Percentiles rank a stretch among this genome's conserved stretches.
Conservation (phyloP, 106 monocot species). For the Dendrobium catenatum region DNA sequence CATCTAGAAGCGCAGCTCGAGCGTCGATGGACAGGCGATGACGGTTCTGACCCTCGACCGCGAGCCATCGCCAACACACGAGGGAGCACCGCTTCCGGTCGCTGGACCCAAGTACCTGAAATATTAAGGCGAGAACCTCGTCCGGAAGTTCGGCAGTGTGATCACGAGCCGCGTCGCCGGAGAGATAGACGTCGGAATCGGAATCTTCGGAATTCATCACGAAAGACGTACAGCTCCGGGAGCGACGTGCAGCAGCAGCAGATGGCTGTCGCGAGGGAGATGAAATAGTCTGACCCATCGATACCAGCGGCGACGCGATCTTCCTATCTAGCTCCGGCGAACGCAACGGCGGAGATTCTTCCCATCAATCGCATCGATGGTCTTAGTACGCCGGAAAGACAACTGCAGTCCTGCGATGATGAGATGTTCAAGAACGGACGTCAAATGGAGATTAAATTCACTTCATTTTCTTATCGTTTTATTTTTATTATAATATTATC, state of each 20-base stretch:
- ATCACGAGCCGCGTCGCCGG: constrained; percentile 14
- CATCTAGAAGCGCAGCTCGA: constrained; percentile 30
- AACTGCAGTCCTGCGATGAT: neutral
- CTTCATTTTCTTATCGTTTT: neutral
- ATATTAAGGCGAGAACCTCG: constrained; percentile 70
- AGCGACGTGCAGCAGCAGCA: neutral
- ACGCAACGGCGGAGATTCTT: neutral
- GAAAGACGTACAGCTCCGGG: neutral
- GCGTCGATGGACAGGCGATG: constrained; percentile 67
- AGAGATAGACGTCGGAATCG: neutral
- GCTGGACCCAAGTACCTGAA: constrained; percentile 41
- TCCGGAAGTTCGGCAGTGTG: constrained; percentile 51
- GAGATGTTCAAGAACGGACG: neutral
- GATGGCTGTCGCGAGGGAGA: neutral
- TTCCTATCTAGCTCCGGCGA: neutral
- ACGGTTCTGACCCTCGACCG: constrained; percentile 57
- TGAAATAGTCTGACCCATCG: constrained; percentile 25
- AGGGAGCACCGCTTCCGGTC: constrained; percentile 85
- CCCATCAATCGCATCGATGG: neutral
- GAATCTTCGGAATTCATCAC: neutral
- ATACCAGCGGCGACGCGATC: neutral
- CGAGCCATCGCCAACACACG: constrained; percentile 69
- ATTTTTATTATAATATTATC: neutral
- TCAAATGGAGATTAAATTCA: constrained; percentile 9
- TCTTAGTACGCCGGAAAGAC: neutral